Evolutionary conservation across 2,329 filamentous ascomycete genomes (phyloP).

Genomic region (Claviceps monticola): DNA sequence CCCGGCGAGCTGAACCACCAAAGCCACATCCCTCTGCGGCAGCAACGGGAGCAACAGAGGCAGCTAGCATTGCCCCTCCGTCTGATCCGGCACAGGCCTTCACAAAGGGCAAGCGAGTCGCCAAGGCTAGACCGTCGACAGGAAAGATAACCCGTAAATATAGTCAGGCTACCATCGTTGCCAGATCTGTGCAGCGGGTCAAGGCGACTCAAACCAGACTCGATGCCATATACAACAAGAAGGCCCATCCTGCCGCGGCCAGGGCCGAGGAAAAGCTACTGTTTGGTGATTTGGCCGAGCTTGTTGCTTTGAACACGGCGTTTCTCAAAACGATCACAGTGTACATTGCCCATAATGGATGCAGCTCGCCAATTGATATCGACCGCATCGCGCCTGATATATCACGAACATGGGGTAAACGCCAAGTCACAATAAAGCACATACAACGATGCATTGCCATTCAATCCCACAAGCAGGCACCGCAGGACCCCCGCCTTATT

Average conservation of each 20-base stretch:
- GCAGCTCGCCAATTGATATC: conserved; percentile 48
- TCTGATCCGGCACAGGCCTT: neutral
- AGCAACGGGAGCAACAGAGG: neutral
- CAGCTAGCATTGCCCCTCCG: neutral
- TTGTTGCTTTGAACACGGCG: conserved; percentile 49
- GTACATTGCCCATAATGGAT: conserved; percentile 56
- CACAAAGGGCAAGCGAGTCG: conserved; percentile 18
- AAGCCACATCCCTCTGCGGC: neutral
- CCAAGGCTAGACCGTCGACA: conserved; percentile 16
- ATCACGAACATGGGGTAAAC: conserved; percentile 58
- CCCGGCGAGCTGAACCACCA: conserved; percentile 12
- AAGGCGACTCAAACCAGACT: conserved; percentile 22
- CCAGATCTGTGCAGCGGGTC: conserved; percentile 16
- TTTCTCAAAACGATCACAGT: conserved; percentile 56
- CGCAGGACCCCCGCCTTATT: conserved; percentile 24
- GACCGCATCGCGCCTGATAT: conserved; percentile 46
- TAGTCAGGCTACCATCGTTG: conserved; percentile 17
- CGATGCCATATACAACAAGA: conserved; percentile 18
- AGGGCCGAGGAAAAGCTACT: conserved; percentile 19
- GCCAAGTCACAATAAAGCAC: conserved; percentile 50
- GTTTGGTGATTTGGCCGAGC: conserved; percentile 39
- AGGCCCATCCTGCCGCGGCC: conserved; percentile 15
- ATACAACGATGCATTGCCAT: conserved; percentile 53
- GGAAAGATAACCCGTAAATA: conserved; percentile 17
- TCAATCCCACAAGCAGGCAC: conserved; percentile 25